Evolutionary conservation across 176 grass and related monocot species (phyloP).

Genomic region (Eragrostis nindensis): DNA sequence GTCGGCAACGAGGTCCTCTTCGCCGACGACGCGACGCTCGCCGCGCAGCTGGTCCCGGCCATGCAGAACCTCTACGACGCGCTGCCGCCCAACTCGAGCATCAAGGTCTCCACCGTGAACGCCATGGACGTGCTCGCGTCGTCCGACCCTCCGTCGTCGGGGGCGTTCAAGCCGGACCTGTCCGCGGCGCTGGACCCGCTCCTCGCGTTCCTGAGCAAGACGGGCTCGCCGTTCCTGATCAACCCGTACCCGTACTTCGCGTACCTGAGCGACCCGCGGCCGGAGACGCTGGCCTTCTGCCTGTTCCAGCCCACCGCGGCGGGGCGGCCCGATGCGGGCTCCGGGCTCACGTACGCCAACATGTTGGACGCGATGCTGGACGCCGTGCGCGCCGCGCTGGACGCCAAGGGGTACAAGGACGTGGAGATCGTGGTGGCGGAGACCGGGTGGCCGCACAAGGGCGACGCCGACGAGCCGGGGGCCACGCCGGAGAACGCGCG

Average conservation of each 20-base stretch:
- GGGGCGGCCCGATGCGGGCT: conserved; percentile 64
- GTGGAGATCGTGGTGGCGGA: conserved; percentile 80
- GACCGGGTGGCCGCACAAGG: conserved; percentile 91
- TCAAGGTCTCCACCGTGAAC: conserved; percentile 79
- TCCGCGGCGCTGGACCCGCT: conserved; percentile 51
- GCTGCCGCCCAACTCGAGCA: conserved; percentile 52
- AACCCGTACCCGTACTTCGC: conserved; percentile 95
- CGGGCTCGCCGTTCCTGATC: conserved; percentile 83
- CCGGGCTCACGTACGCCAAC: conserved; percentile 74
- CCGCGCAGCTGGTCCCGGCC: conserved; percentile 66
- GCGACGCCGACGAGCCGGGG: conserved; percentile 67
- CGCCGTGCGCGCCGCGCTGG: conserved; percentile 79
- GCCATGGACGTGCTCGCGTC: conserved; percentile 72
- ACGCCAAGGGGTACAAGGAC: conserved; percentile 74
- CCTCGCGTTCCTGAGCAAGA: conserved; percentile 72
- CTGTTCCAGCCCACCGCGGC: conserved; percentile 72
- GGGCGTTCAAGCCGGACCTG: conserved; percentile 66
- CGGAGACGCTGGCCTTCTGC: conserved; percentile 78
- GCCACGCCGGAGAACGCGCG: conserved; percentile 77
- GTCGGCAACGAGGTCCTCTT: conserved; percentile 89
- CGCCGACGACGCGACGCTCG: conserved; percentile 57
- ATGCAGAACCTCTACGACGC: conserved; percentile 74
- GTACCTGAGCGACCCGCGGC: conserved; percentile 69
- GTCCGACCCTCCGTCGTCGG: conserved; percentile 75
- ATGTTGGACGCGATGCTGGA: conserved; percentile 93